phyloP scores from a whole-genome alignment of 2,329 filamentous ascomycete genomes.

The Aspergillus unguis region DNA sequence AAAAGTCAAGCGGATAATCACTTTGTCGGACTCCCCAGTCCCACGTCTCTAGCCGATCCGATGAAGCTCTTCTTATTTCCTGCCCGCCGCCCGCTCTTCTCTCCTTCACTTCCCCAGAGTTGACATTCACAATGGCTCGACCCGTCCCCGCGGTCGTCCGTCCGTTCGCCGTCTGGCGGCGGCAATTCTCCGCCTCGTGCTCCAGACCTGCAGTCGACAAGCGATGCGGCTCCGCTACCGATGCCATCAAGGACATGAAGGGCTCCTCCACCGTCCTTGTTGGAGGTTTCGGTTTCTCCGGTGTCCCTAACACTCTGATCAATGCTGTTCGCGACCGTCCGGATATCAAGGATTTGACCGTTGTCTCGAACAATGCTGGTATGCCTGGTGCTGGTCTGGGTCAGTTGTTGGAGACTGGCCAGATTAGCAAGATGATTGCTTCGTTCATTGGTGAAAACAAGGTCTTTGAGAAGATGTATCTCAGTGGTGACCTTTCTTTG shows the following conservation, averaged over 20 bases:
- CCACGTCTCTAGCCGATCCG: constrained; percentile 23
- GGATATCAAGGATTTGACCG: constrained; percentile 60
- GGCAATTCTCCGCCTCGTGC: constrained; percentile 64
- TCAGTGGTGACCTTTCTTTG: constrained; percentile 76
- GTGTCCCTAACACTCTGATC: constrained; percentile 51
- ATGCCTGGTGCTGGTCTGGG: constrained; percentile 68
- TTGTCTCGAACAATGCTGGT: constrained; percentile 79
- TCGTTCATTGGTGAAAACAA: constrained; percentile 80
- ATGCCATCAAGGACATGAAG: constrained; percentile 68
- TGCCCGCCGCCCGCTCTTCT: constrained; percentile 1
- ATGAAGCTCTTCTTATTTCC: constrained; percentile 16
- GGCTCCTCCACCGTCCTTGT: constrained; percentile 69
- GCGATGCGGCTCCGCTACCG: constrained; percentile 65
- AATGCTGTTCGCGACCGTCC: constrained; percentile 62
- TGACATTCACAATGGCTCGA: constrained; percentile 26
- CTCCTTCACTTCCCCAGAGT: constrained; percentile 11
- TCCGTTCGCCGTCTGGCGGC: constrained; percentile 34
- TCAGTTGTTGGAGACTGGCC: constrained; percentile 67
- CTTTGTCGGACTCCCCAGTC: constrained; percentile 24
- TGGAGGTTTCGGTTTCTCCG: constrained; percentile 76
- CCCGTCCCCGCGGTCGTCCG: constrained; percentile 30
- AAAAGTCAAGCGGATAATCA: constrained; percentile 23
- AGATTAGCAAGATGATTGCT: constrained; percentile 70
- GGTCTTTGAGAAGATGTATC: constrained; percentile 82
- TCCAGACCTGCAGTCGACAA: constrained; percentile 69